phyloP scores from a whole-genome alignment of 73 alveolate genomes.

The Uronychia binucleata region DNA sequence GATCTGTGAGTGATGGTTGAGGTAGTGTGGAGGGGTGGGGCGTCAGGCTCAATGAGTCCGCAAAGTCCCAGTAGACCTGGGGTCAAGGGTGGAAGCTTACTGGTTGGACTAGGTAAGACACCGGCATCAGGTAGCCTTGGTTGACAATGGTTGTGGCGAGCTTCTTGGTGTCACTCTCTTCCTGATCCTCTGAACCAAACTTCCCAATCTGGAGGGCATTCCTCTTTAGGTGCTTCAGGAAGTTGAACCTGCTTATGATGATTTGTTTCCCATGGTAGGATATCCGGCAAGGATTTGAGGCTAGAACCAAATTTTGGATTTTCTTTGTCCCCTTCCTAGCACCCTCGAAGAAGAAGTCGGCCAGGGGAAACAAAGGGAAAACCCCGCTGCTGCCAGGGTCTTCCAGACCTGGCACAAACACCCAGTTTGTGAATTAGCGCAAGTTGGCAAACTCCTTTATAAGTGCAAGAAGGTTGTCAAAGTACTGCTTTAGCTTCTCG shows the following conservation, averaged over 20 bases:
- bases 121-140: conserved; percentile 54
- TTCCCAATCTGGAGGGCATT: conserved; percentile 32
- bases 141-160: conserved; percentile 44
- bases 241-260: conserved; percentile 49
- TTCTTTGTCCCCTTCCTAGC: conserved; percentile 27
- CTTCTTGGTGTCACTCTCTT: conserved; percentile 30
- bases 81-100: not conserved
- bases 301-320: conserved; percentile 20
- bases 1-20: no score
- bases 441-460: conserved; percentile 36
- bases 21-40: no score
- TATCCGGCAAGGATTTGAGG: conserved; percentile 58
- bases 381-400: conserved; percentile 54
- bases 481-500: conserved; percentile 35
- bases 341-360: conserved; percentile 27
- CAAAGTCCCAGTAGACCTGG: conserved; percentile 33
- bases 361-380: conserved; percentile 44
- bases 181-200: conserved; percentile 16
- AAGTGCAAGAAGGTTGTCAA: conserved; percentile 28
- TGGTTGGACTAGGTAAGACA: conserved; percentile 54
- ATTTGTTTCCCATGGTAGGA: conserved; percentile 65
- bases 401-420: conserved; percentile 42
- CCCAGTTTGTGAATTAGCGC: conserved; percentile 28
- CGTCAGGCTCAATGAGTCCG: conserved; percentile 34
- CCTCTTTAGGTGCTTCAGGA: conserved; percentile 45